Evolutionary conservation across 495 filamentous ascomycete genomes (phyloP).

Genomic region (Trichoderma reesei): DNA sequence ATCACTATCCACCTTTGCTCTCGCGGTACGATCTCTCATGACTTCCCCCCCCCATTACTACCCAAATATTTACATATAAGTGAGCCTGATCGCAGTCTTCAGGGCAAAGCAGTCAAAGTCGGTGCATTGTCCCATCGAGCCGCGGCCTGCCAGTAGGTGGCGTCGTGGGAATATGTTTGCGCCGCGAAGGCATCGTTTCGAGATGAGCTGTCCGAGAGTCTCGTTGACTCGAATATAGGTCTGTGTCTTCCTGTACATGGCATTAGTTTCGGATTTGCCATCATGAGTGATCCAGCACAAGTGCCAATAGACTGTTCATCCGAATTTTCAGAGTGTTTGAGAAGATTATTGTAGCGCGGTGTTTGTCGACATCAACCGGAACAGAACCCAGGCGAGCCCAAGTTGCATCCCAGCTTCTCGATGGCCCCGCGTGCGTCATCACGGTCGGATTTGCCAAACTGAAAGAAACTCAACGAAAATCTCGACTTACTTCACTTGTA

Average conservation of each 20-base stretch:
- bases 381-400: conserved; percentile 16
- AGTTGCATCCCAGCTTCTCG: conserved; percentile 25
- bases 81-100: neutral
- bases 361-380: conserved; percentile 33
- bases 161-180: neutral
- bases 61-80: neutral
- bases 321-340: conserved; percentile 34
- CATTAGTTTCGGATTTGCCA: neutral
- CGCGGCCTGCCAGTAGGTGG: neutral
- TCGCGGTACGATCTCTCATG: neutral
- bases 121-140: neutral
- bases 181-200: neutral
- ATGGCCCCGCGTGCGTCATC: conserved; percentile 49
- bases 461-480: neutral
- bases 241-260: neutral
- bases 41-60: neutral
- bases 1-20: neutral
- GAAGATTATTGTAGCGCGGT: conserved; percentile 44
- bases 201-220: neutral
- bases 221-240: neutral
- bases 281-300: neutral
- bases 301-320: neutral
- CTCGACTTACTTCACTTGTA: neutral
- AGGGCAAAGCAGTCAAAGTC: neutral
- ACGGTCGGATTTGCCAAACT: conserved; percentile 19